Base-by-base conservation (phyloP, 2,329 filamentous ascomycete species). In the Thielaviopsis ethacetica region DNA sequence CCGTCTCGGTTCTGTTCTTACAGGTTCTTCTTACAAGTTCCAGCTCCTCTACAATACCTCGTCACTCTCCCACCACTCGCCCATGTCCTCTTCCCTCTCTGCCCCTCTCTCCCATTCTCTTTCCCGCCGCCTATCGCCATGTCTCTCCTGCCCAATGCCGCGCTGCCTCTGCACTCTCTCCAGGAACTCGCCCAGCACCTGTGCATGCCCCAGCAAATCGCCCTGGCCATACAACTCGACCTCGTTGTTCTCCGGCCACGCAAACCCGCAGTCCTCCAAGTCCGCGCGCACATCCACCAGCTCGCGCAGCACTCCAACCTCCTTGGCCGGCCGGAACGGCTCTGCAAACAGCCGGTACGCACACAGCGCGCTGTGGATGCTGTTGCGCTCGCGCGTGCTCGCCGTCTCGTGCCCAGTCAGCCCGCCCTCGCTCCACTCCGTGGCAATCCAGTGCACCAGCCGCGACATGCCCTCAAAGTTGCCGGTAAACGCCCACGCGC, bases 401-500 rank as follows among this genome's bases (percentile, higher is more conserved):
- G 56, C 53, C 5, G n/a, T 19, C 21, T 54, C 38, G 21, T 55
- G 53, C 10, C 34, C 53, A 5, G 62, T 54, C 30, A 70, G 67
- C n/a, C 67, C 60, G 65, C 21, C 69, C 22, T 67, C 67, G 5
- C 67, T 66, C 69, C 76, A 76, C 63, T 81, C 69, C 24, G 68
- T 63, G 0, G 78, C 68, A 63, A 85, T 77, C 83, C 83, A 90
- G 30, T 71, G 68, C 15, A 84, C 69, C 5, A 84, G 69, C 3
- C 71, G 71, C 5, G 77, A 73, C 66, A 88, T 80, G 55, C 77
- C 80, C 1, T 76, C 70, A 54, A 74, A 73, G 63, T 88, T 81
- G 41, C 76, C 77, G n/a, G 82, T 68, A 57, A 78, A 75, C 0
- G 79, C 84, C 22, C 89, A 71, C 1, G 80, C 75, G 53, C 82